Conservation (phyloP, 352 stramenopile genomes). For the Blastocystis sp. region DNA sequence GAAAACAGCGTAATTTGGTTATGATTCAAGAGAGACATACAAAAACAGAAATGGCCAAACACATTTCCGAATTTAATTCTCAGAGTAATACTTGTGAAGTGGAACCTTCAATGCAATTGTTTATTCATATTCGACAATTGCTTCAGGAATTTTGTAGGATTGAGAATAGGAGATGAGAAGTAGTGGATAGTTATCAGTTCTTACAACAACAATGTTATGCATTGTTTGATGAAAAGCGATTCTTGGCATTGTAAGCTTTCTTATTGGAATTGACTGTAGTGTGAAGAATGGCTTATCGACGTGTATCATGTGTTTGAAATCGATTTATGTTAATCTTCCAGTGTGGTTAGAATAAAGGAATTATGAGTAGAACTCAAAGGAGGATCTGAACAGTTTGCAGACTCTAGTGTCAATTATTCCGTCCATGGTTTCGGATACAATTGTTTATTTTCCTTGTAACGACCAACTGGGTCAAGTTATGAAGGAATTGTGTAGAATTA, state of each 20-base stretch:
- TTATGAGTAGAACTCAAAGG: background rate
- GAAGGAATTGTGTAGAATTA: slow-evolving; percentile 31
- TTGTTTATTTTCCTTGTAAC: background rate
- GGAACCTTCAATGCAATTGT: background rate
- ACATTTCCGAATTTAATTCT: background rate
- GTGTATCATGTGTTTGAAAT: background rate
- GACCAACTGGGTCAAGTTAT: background rate
- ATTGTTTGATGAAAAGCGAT: slow-evolving; percentile 9
- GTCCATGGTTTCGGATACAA: background rate
- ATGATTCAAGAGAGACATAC: slow-evolving; percentile 28
- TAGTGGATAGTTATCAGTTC: background rate
- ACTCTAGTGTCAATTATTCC: background rate
- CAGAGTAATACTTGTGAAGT: background rate
- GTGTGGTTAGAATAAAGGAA: background rate
- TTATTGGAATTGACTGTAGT: background rate
- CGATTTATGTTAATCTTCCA: background rate
- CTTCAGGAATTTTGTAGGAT: background rate
- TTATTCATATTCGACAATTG: background rate
- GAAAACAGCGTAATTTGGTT: slow-evolving; percentile 49
- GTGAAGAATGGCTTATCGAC: background rate
- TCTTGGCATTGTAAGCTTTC: background rate
- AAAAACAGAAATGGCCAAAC: background rate
- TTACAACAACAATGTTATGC: slow-evolving; percentile 12
- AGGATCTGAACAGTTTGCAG: background rate
- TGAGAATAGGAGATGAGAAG: background rate